A percentile compares a stretch with the other conserved stretches of the same genome.
These are phyloP conservation scores for Daldinia vernicosa DNA, from an alignment of 495 filamentous ascomycete genomes.

Conservation along the genomic window DNA sequence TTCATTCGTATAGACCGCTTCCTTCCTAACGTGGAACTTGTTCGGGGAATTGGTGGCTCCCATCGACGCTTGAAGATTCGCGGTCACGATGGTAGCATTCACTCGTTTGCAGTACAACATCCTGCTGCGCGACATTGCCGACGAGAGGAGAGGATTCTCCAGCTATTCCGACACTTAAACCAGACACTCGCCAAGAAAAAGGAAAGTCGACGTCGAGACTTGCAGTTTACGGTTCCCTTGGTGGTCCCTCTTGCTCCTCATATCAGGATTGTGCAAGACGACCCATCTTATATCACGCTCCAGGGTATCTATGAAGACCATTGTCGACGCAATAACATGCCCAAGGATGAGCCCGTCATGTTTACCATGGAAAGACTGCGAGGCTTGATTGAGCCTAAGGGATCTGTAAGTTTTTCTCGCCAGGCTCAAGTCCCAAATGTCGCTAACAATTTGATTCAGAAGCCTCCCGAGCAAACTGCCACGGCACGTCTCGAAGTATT, in stretches of 20 bases:
- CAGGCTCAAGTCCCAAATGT: background rate
- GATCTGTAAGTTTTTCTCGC: slow-evolving; percentile 58
- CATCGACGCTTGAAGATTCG: slow-evolving; percentile 94
- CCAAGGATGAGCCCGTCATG: slow-evolving; percentile 93
- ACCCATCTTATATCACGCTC: slow-evolving; percentile 90
- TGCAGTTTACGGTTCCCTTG: slow-evolving; percentile 93
- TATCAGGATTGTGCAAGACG: slow-evolving; percentile 93
- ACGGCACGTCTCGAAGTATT: slow-evolving; percentile 83
- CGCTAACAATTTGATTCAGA: slow-evolving; percentile 53
- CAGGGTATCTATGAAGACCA: slow-evolving; percentile 96
- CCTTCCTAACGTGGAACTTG: slow-evolving; percentile 90
- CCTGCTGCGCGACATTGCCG: slow-evolving; percentile 90
- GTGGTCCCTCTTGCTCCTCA: slow-evolving; percentile 95
- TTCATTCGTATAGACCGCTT: slow-evolving; percentile 97
- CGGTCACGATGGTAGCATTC: slow-evolving; percentile 95
- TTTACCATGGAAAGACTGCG: slow-evolving; percentile 95
- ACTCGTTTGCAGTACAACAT: slow-evolving; percentile 95
- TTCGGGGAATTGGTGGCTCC: slow-evolving; percentile 85
- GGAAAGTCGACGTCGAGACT: slow-evolving; percentile 89
- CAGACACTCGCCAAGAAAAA: slow-evolving; percentile 87
- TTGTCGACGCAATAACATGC: slow-evolving; percentile 82
- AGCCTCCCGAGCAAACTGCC: slow-evolving; percentile 70
- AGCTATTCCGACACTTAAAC: slow-evolving; percentile 98
- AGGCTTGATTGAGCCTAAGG: slow-evolving; percentile 73
- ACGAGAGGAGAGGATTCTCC: slow-evolving; percentile 91